Conservation (phyloP, 495 filamentous ascomycete species). For the Oleoguttula mirabilis region DNA sequence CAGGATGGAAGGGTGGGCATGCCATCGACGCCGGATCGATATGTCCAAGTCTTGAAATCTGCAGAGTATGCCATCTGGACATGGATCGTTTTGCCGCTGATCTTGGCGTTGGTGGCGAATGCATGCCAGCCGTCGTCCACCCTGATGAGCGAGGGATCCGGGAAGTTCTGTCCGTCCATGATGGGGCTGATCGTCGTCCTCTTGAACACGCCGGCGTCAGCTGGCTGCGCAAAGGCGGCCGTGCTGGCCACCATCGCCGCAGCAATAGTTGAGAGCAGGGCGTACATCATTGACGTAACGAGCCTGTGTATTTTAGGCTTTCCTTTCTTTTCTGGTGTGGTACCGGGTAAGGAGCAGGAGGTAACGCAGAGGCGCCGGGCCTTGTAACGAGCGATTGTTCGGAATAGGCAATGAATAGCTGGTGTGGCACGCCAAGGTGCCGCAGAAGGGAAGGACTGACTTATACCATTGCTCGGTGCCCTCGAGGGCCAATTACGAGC, state of each 20-base stretch:
- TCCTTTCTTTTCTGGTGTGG: too few relatives aligned
- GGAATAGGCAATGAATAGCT: too few relatives aligned
- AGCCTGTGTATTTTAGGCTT: too few relatives aligned
- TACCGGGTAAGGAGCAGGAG: too few relatives aligned
- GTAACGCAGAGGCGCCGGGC: too few relatives aligned
- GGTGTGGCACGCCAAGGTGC: too few relatives aligned
- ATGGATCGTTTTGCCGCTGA: constrained; percentile 11
- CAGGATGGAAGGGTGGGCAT: constrained; percentile 14
- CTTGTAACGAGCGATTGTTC: too few relatives aligned
- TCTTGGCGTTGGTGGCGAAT: constrained; percentile 16
- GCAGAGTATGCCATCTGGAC: constrained; percentile 15
- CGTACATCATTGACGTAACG: too few relatives aligned
- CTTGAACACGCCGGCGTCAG: constrained; percentile 1
- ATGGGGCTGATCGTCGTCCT: neutral
- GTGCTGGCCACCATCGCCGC: constrained; percentile 1
- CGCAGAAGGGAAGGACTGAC: too few relatives aligned
- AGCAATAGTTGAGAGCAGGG: too few relatives aligned
- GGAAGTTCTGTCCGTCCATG: constrained; percentile 13
- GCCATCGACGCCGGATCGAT: constrained; percentile 13
- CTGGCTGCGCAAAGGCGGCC: neutral
- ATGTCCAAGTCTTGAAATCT: constrained; percentile 18
- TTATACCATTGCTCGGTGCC: too few relatives aligned
- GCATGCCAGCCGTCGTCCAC: constrained; percentile 16
- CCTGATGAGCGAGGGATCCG: constrained; percentile 15
- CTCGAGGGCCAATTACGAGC: too few relatives aligned